phyloP scores from a whole-genome alignment of 2,329 filamentous ascomycete species.

The Orbilia blumenaviensis region DNA sequence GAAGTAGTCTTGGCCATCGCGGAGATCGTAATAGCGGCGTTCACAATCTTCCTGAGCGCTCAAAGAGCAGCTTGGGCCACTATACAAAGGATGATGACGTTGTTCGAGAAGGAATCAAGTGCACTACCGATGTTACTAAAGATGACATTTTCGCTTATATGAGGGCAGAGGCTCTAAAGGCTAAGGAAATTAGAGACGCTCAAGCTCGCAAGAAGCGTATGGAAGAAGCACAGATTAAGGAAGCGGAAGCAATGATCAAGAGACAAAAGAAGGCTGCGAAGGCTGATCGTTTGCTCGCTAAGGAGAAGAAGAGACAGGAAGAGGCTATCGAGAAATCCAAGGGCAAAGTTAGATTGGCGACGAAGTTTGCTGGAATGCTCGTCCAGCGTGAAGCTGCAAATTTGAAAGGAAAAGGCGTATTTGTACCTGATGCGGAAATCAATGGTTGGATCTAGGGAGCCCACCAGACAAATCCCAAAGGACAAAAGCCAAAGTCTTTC shows the following conservation, averaged over 20 bases:
- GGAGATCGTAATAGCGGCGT: constrained; percentile 13
- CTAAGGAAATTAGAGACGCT: background rate
- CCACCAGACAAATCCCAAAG: background rate
- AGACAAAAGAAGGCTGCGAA: constrained; percentile 2
- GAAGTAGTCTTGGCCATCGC: constrained; percentile 43
- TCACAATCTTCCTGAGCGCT: constrained; percentile 18
- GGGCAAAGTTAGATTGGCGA: background rate
- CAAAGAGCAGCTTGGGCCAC: constrained; percentile 40
- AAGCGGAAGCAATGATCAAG: background rate
- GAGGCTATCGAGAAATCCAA: background rate
- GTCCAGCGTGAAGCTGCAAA: background rate
- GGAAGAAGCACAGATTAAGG: background rate
- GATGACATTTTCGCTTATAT: background rate
- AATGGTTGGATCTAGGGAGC: constrained; percentile 9
- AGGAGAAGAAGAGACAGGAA: constrained; percentile 1
- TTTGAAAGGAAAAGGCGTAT: background rate
- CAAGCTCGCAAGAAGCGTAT: background rate
- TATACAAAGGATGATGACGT: background rate
- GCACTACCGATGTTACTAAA: background rate
- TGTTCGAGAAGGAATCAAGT: background rate
- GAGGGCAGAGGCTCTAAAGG: background rate
- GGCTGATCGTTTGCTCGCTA: background rate
- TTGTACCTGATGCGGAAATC: background rate
- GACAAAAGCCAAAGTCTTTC: background rate
- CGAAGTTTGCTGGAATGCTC: background rate